These are phyloP conservation scores for Parastagonospora avenae DNA, from an alignment of 2,329 filamentous ascomycete genomes.

Conservation along the genomic window DNA sequence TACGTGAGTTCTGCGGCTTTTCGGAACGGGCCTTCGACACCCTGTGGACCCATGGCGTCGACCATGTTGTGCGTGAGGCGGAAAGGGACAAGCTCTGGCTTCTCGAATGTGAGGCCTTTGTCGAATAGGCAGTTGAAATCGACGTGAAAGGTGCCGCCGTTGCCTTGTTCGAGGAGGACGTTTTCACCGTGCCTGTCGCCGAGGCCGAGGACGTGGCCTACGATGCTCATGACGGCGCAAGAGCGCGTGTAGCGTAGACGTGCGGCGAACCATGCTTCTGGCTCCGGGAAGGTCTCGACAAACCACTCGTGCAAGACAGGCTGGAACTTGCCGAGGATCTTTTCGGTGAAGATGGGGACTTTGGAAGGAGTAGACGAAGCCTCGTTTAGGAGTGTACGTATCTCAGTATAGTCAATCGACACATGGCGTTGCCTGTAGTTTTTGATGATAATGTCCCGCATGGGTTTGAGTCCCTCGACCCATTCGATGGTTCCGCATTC, in stretches of 20 bases:
- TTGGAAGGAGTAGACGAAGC: slow-evolving; percentile 67
- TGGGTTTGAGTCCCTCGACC: slow-evolving; percentile 93
- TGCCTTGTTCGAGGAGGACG: slow-evolving; percentile 90
- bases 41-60: slow-evolving; percentile 93
- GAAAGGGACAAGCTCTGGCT: slow-evolving; percentile 94
- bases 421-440: slow-evolving; percentile 79
- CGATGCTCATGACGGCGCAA: slow-evolving; percentile 99
- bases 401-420: slow-evolving; percentile 65
- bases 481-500: slow-evolving; percentile 98
- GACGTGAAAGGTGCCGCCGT: slow-evolving; percentile 93
- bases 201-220: slow-evolving; percentile 89
- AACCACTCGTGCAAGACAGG: slow-evolving; percentile 94
- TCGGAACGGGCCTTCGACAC: slow-evolving; percentile 89
- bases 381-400: slow-evolving; percentile 68
- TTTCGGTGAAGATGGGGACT: slow-evolving; percentile 72
- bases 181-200: slow-evolving; percentile 98
- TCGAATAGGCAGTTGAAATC: slow-evolving; percentile 99
- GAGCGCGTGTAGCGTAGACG: slow-evolving; percentile 89
- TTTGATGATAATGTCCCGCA: slow-evolving; percentile 85
- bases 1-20: slow-evolving; percentile 90
- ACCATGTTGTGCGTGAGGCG: slow-evolving; percentile 98
- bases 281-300: slow-evolving; percentile 90
- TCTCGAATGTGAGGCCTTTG: slow-evolving; percentile 93
- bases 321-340: slow-evolving; percentile 72
- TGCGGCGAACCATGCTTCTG: slow-evolving; percentile 88